Evolutionary conservation across 2,329 filamentous ascomycete genomes (phyloP).

Genomic region (Trichoderma sp.): DNA sequence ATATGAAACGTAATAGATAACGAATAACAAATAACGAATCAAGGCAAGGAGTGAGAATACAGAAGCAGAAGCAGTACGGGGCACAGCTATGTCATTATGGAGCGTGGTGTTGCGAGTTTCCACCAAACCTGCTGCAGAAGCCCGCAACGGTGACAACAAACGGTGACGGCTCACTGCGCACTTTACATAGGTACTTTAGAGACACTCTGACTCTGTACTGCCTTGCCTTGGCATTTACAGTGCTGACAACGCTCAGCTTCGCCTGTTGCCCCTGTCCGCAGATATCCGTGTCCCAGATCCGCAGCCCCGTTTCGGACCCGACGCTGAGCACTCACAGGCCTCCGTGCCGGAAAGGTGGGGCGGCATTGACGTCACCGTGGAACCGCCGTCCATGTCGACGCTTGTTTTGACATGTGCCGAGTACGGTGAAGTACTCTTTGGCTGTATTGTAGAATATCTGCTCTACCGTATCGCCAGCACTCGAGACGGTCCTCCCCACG

Average conservation of each 20-base stretch:
- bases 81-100: constrained; percentile 14
- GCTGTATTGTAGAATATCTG: neutral
- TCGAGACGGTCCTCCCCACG: neutral
- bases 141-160: constrained; percentile 9
- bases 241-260: neutral
- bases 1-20: neutral
- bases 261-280: constrained; percentile 3
- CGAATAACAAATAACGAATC: neutral
- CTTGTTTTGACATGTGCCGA: constrained; percentile 1
- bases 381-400: neutral
- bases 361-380: constrained; percentile 37
- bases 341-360: constrained; percentile 29
- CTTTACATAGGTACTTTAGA: neutral
- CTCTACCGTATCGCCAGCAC: neutral
- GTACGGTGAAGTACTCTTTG: neutral
- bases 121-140: neutral
- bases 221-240: neutral
- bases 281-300: constrained; percentile 6
- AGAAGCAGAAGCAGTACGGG: neutral
- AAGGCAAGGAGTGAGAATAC: neutral
- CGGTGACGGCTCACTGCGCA: neutral
- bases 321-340: constrained; percentile 35
- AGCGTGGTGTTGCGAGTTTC: constrained; percentile 5
- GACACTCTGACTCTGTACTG: neutral
- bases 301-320: constrained; percentile 32